Conservation (phyloP, 2,329 filamentous ascomycete species). For the Rutstroemia sp. region DNA sequence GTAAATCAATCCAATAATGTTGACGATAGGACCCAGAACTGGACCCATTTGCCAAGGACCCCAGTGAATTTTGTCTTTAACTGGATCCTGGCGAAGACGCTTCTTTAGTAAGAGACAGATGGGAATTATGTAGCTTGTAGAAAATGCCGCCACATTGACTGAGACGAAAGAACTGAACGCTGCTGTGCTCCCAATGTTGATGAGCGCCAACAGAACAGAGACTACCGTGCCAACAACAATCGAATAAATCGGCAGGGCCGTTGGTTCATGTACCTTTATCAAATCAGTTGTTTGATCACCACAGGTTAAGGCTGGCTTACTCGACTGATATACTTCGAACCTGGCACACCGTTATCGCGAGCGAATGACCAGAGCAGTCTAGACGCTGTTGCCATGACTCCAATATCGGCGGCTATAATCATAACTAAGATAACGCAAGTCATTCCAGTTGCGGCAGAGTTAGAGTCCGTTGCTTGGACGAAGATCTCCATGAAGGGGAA, state of each 20-base stretch:
- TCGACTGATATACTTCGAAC: slow-evolving; percentile 32
- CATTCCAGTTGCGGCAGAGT: slow-evolving; percentile 40
- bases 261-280: slow-evolving; percentile 9
- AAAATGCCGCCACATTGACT: slow-evolving; percentile 36
- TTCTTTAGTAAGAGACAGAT: slow-evolving; percentile 35
- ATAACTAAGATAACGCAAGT: slow-evolving; percentile 35
- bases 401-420: slow-evolving; percentile 32
- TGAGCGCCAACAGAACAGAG: slow-evolving; percentile 30
- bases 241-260: slow-evolving; percentile 18
- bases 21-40: slow-evolving; percentile 11
- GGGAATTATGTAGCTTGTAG: slow-evolving; percentile 36
- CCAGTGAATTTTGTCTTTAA: slow-evolving; percentile 9
- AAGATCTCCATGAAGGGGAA: slow-evolving; percentile 46
- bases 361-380: slow-evolving; percentile 37
- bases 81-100: slow-evolving; percentile 26
- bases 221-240: slow-evolving; percentile 29
- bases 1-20: slow-evolving; percentile 2
- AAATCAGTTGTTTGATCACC: not conserved
- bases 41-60: slow-evolving; percentile 9
- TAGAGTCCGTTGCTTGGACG: slow-evolving; percentile 38
- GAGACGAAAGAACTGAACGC: slow-evolving; percentile 41
- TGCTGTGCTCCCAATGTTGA: slow-evolving; percentile 35
- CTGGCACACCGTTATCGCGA: slow-evolving; percentile 37
- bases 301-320: slow-evolving; percentile 11
- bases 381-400: slow-evolving; percentile 30